phyloP scores from a whole-genome alignment of 2,329 filamentous ascomycete species.

The Phyllachora maydis region DNA sequence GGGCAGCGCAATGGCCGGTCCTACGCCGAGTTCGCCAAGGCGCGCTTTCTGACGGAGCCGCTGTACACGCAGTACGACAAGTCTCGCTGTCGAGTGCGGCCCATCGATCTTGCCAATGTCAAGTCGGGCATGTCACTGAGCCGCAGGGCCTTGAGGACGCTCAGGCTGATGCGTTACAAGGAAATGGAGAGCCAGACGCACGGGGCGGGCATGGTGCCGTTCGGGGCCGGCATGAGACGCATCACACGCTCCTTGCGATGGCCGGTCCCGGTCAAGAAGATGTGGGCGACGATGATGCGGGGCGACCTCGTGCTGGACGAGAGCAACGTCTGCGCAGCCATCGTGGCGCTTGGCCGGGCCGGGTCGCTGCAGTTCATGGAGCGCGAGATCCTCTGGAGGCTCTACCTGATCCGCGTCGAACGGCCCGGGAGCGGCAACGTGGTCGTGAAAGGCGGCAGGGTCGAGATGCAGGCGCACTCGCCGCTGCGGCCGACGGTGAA shows the following conservation, averaged over 20 bases:
- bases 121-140: slow-evolving; percentile 2
- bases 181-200: slow-evolving; percentile 10
- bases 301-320: too few species aligned
- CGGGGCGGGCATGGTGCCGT: too few species aligned
- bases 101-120: slow-evolving; percentile 16
- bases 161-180: slow-evolving; percentile 8
- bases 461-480: too few species aligned
- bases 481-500: slow-evolving; percentile 33
- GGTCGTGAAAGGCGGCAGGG: slow-evolving; percentile 14
- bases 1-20: slow-evolving; percentile 6
- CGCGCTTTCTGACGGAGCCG: slow-evolving; percentile 22
- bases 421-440: slow-evolving; percentile 4
- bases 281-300: too few species aligned
- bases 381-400: slow-evolving; percentile 9
- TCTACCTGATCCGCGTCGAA: slow-evolving; percentile 9
- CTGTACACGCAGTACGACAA: slow-evolving; percentile 24
- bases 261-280: too few species aligned
- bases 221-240: too few species aligned
- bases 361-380: slow-evolving; percentile 12
- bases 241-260: too few species aligned
- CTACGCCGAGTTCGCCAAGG: slow-evolving; percentile 24
- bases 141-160: slow-evolving; percentile 10
- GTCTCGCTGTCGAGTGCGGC: slow-evolving; percentile 14
- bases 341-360: slow-evolving; percentile 20
- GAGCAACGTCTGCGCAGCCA: slow-evolving; percentile 15